Conservation (phyloP, 1,284 basidiomycete species). For the Bondarzewia mesenterica region DNA sequence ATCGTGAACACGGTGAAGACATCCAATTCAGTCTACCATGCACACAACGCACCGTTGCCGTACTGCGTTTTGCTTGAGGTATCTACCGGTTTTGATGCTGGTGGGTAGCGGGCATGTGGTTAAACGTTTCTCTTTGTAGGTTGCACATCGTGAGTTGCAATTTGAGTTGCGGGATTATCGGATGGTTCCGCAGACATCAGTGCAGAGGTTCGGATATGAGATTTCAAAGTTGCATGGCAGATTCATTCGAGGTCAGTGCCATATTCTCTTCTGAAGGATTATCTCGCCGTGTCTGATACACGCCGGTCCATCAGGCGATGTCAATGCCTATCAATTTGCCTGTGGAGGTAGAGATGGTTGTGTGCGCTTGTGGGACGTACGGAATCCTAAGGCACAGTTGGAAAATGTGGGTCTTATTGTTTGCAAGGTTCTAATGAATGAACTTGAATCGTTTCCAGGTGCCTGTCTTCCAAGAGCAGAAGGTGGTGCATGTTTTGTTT, state of each 20-base stretch:
- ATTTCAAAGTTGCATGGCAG: slow-evolving; percentile 30
- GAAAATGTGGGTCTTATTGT: no score
- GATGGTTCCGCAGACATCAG: slow-evolving; percentile 24
- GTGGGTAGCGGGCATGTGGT: background rate
- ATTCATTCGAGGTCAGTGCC: slow-evolving; percentile 31
- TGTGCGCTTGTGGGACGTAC: no score
- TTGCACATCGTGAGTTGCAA: slow-evolving; percentile 42
- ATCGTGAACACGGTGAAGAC: slow-evolving; percentile 29
- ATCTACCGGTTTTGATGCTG: slow-evolving; percentile 3
- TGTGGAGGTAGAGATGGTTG: no score
- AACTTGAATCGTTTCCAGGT: no score
- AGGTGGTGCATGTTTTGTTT: no score
- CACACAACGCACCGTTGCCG: slow-evolving; percentile 27
- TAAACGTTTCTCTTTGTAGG: slow-evolving; percentile 23
- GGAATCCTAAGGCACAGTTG: no score
- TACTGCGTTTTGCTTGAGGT: slow-evolving; percentile 40
- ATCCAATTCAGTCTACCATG: slow-evolving; percentile 38
- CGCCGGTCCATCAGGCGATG: no score
- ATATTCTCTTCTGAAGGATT: no score
- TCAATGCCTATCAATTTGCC: no score
- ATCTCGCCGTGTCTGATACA: no score
- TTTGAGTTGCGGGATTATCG: slow-evolving; percentile 44
- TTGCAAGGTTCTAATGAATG: no score
- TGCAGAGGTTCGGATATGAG: slow-evolving; percentile 37
- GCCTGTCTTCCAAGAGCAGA: no score